phyloP scores from a whole-genome alignment of 768 basidiomycete species.

The Tricholoma hemisulphureum region DNA sequence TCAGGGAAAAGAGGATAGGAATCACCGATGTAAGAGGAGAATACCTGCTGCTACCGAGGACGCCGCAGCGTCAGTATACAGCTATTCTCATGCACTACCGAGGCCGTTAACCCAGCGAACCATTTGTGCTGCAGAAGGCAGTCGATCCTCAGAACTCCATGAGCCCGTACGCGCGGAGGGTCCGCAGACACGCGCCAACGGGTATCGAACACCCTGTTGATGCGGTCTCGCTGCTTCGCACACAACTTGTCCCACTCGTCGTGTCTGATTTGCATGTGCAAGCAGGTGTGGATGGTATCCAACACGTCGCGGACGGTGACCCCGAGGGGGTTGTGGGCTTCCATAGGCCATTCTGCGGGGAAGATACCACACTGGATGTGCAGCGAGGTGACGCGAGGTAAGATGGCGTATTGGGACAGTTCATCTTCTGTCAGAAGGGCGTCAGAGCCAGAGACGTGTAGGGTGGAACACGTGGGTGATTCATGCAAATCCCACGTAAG shows the following conservation, averaged over 20 bases:
- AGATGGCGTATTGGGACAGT: constrained; percentile 42
- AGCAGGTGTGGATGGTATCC: constrained; percentile 39
- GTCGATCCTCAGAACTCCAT: constrained; percentile 49
- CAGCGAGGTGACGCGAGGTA: constrained; percentile 38
- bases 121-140: constrained; percentile 46
- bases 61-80: constrained; percentile 50
- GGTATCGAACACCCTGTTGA: constrained; percentile 40
- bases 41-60: constrained; percentile 6
- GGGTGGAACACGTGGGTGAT: constrained; percentile 31
- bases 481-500: constrained; percentile 53
- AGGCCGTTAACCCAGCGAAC: constrained; percentile 53
- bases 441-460: constrained; percentile 20
- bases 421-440: constrained; percentile 31
- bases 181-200: constrained; percentile 43
- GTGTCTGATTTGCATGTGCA: constrained; percentile 37
- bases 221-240: constrained; percentile 40
- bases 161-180: constrained; percentile 32
- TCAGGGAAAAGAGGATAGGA: neutral
- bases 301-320: constrained; percentile 56
- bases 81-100: constrained; percentile 32
- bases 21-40: neutral
- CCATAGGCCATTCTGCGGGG: constrained; percentile 41
- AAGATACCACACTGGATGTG: constrained; percentile 47
- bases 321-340: constrained; percentile 39
- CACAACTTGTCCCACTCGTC: constrained; percentile 44